Evolutionary conservation across 2,329 filamentous ascomycete genomes (phyloP).

Genomic region (Hypoxylon sp.): DNA sequence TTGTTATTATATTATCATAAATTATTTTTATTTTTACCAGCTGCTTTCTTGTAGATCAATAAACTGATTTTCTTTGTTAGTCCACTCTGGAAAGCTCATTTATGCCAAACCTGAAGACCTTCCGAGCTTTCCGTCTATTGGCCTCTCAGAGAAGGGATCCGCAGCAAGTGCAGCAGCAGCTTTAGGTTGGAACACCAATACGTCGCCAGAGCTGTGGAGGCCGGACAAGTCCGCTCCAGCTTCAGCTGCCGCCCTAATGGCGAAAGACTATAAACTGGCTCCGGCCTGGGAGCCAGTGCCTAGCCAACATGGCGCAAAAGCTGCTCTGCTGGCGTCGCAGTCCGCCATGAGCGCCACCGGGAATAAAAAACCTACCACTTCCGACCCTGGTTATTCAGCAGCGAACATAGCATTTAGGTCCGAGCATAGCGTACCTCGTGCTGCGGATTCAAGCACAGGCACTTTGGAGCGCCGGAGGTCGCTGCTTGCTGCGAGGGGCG

Average conservation of each 20-base stretch:
- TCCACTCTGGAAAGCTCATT: slow-evolving; percentile 47
- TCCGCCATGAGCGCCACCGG: slow-evolving; percentile 63
- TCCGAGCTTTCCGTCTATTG: slow-evolving; percentile 78
- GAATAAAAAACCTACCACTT: slow-evolving; percentile 63
- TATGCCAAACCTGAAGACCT: slow-evolving; percentile 72
- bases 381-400: slow-evolving; percentile 72
- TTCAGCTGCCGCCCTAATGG: slow-evolving; percentile 52
- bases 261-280: slow-evolving; percentile 50
- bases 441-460: slow-evolving; percentile 58
- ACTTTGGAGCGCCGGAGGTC: slow-evolving; percentile 72
- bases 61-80: slow-evolving; percentile 40
- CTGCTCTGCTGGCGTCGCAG: slow-evolving; percentile 76
- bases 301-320: slow-evolving; percentile 77
- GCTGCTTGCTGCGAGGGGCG: slow-evolving; percentile 80
- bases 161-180: slow-evolving; percentile 82
- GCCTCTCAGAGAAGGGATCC: slow-evolving; percentile 67
- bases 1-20: slow-evolving; percentile 12
- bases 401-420: slow-evolving; percentile 76
- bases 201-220: slow-evolving; percentile 74
- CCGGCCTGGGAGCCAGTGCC: slow-evolving; percentile 72
- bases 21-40: slow-evolving; percentile 4
- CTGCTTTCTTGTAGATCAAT: slow-evolving; percentile 12
- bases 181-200: slow-evolving; percentile 79
- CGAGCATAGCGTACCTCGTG: slow-evolving; percentile 58
- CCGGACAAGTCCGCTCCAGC: slow-evolving; percentile 72